These are phyloP conservation scores for Sistotremastrum niveocremeum DNA, from an alignment of 768 basidiomycete genomes.

Conservation along the genomic window DNA sequence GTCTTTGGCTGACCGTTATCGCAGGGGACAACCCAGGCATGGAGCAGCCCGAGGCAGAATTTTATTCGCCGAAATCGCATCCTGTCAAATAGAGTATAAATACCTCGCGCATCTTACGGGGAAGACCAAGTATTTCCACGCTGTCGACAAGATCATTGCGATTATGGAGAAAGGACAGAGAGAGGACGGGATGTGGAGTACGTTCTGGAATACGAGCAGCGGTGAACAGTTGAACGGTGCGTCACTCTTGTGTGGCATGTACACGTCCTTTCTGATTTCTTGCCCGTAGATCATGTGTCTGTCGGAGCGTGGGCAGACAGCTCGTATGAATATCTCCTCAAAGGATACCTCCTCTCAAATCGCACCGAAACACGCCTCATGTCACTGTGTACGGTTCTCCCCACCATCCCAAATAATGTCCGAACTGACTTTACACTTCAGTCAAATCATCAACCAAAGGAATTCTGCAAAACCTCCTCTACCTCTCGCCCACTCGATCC, in stretches of 20 bases:
- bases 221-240: conserved; percentile 35
- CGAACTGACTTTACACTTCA: conserved; percentile 1
- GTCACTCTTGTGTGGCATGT: conserved; percentile 10
- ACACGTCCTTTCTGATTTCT: not conserved
- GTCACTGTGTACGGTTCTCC: conserved; percentile 44
- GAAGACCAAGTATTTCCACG: conserved; percentile 44
- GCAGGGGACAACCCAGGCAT: conserved; percentile 21
- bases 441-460: conserved; percentile 30
- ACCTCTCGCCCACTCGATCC: conserved; percentile 46
- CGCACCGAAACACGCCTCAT: conserved; percentile 45
- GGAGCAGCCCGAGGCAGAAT: not conserved
- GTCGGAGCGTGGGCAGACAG: conserved; percentile 62
- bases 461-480: conserved; percentile 52
- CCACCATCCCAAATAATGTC: not conserved
- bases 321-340: conserved; percentile 65
- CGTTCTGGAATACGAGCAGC: conserved; percentile 36
- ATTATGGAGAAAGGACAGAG: conserved; percentile 31
- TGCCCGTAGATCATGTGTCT: conserved; percentile 22
- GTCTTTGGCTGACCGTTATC: conserved; percentile 9
- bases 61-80: conserved; percentile 57
- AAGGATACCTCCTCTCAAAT: conserved; percentile 55
- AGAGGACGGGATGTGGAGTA: conserved; percentile 53
- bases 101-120: conserved; percentile 73
- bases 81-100: conserved; percentile 71
- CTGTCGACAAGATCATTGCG: conserved; percentile 34